Percentiles rank a stretch among this genome's conserved stretches.
Conservation (phyloP, 2,329 filamentous ascomycete genomes). For the Phoma sp. region DNA sequence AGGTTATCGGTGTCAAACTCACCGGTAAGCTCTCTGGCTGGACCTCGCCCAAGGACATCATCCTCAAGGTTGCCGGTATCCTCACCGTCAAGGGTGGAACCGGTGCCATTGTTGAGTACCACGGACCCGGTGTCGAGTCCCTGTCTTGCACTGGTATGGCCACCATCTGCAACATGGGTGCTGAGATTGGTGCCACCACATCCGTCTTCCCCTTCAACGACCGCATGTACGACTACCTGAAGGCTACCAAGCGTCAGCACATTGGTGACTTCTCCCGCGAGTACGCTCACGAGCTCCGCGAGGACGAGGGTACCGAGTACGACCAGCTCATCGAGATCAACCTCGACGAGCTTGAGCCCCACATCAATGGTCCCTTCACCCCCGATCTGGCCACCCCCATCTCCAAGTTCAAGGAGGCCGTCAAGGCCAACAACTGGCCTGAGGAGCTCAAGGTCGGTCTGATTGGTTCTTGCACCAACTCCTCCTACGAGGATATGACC, state of each 20-base stretch:
- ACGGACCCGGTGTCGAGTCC: constrained; percentile 73
- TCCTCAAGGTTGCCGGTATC: constrained; percentile 95
- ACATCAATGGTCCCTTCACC: constrained; percentile 99
- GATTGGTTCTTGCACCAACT: constrained; percentile 98
- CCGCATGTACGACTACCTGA: constrained; percentile 95
- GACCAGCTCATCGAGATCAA: constrained; percentile 97
- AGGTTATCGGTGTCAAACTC: constrained; percentile 94
- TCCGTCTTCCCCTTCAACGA: constrained; percentile 98
- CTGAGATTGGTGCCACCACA: constrained; percentile 81
- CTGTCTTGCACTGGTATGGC: constrained; percentile 87
- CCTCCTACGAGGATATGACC: constrained; percentile 87
- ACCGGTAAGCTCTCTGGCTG: constrained; percentile 89
- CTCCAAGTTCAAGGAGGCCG: constrained; percentile 94
- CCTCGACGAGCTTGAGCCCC: constrained; percentile 91
- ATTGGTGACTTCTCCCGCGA: constrained; percentile 89
- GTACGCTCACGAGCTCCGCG: constrained; percentile 84
- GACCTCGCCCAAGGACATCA: constrained; percentile 95
- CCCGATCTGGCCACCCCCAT: constrained; percentile 97
- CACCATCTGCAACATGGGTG: constrained; percentile 67
- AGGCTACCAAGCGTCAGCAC: constrained; percentile 84
- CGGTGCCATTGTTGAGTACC: constrained; percentile 85
- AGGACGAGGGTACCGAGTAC: constrained; percentile 92
- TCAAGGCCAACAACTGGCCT: constrained; percentile 94
- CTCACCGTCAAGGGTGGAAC: constrained; percentile 98
- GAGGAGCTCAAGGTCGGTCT: constrained; percentile 95